Base-by-base conservation (phyloP, 140 eudicot genomes). In the Flaveria floridana region DNA sequence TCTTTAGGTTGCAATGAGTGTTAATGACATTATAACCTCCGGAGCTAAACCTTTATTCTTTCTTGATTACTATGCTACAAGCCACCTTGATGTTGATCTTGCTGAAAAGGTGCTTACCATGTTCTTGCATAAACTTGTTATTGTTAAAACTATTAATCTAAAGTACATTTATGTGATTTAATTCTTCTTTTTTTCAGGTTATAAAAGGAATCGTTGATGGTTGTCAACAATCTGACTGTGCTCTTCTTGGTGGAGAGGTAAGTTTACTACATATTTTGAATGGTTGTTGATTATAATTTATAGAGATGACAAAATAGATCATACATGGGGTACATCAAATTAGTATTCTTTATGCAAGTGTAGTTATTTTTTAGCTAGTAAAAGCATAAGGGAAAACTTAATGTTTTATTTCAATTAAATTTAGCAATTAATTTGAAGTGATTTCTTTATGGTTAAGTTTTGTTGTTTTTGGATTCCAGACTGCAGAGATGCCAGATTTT, bases 231-330 rank as follows among this genome's bases (percentile, higher is more conserved):
- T 88, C 97, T 57, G 96, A 88, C 7, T 86, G 96, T 25, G 82
- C 84, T 80, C 90, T 93, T 74, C 82, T 90, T n/a, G 98, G 98
- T n/a, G 97, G 96, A 65, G 96, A 93, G 96, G 96, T 93, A 85
- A 66, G 2, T 71, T 6, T 34, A 3, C 12, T 42, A 23, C 9
- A 0, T 39, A 57, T 71, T 56, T 39, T 39, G 28, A 65, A 37
- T 34, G 69, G 11, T 37, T 65, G 6, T 14, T 59, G 16, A 20
- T 37, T n/a, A 34, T 15, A 10, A 65, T 8, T 65, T 16, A 15
- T 65, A 65, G 51, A 65, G 50, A 46, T 65, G 52, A 65, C 26
- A 65, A 39, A 65, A 65, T 23, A 3, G 39, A 28, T 56, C 28
- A 8, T 61, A 12, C 18, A 12, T 67, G 56, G 58, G 65, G 50